Evolutionary conservation across 139 green algal species (phyloP).

Genomic region (Parachlorella kessleri): DNA sequence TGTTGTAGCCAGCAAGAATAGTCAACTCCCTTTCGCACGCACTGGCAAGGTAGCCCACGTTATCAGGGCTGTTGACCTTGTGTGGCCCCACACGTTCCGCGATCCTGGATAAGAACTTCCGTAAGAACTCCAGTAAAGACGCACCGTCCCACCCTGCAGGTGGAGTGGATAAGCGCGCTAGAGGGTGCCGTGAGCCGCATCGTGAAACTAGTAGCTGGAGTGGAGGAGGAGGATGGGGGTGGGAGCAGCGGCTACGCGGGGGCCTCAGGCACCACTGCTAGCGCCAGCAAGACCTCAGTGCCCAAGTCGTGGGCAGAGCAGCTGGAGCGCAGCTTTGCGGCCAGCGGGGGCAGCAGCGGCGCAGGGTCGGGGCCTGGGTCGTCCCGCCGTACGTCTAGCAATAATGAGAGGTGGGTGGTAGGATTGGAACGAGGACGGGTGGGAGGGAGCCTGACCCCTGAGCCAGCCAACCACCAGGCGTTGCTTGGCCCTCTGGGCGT

Average conservation of each 20-base stretch:
- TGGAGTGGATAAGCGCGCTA: slow-evolving; percentile 89
- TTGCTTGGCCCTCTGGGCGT: no score
- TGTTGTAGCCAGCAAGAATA: not conserved
- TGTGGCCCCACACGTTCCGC: no score
- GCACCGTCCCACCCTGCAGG: slow-evolving; percentile 42
- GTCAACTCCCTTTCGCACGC: no score
- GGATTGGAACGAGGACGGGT: no score
- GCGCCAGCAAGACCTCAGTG: slow-evolving; percentile 11
- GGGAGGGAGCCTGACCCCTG: not conserved
- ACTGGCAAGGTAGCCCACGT: no score
- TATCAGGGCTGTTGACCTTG: no score
- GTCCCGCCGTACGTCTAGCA: not conserved
- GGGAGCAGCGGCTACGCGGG: slow-evolving; percentile 8
- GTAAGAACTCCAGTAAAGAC: no score
- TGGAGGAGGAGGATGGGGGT: slow-evolving; percentile 61
- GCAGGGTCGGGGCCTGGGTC: not conserved
- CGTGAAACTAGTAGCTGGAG: slow-evolving; percentile 64
- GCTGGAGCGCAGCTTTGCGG: slow-evolving; percentile 37
- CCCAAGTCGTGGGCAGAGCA: slow-evolving; percentile 32
- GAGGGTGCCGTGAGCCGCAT: slow-evolving; percentile 73
- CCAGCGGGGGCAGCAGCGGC: not conserved
- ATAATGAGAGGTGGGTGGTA: not conserved
- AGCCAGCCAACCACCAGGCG: not conserved
- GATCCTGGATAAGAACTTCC: no score
- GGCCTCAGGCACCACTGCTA: slow-evolving; percentile 8